phyloP scores from a whole-genome alignment of 768 basidiomycete species.

The Serendipita sp. region DNA sequence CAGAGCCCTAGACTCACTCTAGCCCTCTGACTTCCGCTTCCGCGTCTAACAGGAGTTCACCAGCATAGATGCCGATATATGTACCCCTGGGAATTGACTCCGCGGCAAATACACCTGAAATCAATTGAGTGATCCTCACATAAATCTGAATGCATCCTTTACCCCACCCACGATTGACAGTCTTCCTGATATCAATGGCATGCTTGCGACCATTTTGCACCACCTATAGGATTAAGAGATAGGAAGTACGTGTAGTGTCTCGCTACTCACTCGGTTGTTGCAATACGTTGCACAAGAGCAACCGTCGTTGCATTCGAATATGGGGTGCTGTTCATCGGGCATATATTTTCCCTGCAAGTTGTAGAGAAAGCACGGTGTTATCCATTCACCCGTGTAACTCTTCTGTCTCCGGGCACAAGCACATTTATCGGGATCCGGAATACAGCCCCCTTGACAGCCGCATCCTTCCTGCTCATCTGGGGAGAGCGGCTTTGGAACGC shows the following conservation, averaged over 20 bases:
- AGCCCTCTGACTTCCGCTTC: conserved; percentile 52
- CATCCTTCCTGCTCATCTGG: conserved; percentile 45
- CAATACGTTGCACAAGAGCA: conserved; percentile 75
- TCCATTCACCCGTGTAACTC: conserved; percentile 20
- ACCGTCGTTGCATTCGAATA: conserved; percentile 75
- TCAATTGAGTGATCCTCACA: neutral
- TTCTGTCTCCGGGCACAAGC: conserved; percentile 48
- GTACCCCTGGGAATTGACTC: conserved; percentile 48
- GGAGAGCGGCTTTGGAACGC: conserved; percentile 41
- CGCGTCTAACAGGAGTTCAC: conserved; percentile 58
- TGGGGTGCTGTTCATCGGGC: conserved; percentile 32
- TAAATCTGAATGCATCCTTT: conserved; percentile 13
- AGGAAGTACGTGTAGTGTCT: neutral
- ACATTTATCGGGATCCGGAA: conserved; percentile 59
- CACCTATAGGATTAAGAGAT: conserved; percentile 32
- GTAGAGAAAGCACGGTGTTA: conserved; percentile 44
- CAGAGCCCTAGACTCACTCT: conserved; percentile 18
- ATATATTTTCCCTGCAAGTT: conserved; percentile 43
- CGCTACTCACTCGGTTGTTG: conserved; percentile 50
- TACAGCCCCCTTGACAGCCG: conserved; percentile 58
- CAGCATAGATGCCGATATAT: conserved; percentile 73
- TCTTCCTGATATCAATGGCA: conserved; percentile 50
- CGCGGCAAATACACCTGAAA: conserved; percentile 54
- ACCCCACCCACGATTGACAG: conserved; percentile 78
- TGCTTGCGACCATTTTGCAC: conserved; percentile 64